Conservation (phyloP, 768 basidiomycete species). For the Tylopilus rubrobrunneus region DNA sequence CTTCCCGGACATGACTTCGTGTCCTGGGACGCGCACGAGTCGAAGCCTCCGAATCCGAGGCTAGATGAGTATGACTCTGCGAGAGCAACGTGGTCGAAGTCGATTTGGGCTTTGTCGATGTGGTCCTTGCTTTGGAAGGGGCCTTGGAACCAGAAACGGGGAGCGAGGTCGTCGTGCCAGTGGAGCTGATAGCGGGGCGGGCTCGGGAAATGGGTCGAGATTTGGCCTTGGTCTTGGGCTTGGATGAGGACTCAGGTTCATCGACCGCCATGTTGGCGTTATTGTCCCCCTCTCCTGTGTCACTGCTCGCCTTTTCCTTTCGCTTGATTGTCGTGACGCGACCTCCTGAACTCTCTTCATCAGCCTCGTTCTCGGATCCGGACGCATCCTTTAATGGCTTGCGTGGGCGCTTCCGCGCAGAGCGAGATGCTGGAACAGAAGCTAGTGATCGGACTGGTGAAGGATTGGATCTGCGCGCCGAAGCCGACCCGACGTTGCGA, state of each 20-base stretch:
- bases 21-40: conserved; percentile 20
- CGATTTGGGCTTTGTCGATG: conserved; percentile 8
- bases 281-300: not conserved
- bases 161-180: not conserved
- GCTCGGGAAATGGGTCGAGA: conserved; percentile 12
- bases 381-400: conserved; percentile 18
- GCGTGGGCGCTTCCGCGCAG: conserved; percentile 24
- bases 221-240: conserved; percentile 12
- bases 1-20: conserved; percentile 22
- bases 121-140: conserved; percentile 4
- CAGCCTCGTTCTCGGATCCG: conserved; percentile 19
- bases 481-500: conserved; percentile 5
- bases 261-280: conserved; percentile 11
- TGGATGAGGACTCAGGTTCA: conserved; percentile 2
- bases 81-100: conserved; percentile 19
- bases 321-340: conserved; percentile 8
- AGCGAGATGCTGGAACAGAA: not conserved
- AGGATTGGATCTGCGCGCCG: conserved; percentile 20
- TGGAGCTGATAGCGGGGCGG: conserved; percentile 5
- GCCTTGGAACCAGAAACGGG: not conserved
- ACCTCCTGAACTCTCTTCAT: conserved; percentile 4
- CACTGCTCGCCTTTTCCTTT: not conserved
- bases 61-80: conserved; percentile 12
- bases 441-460: conserved; percentile 23
- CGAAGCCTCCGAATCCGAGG: conserved; percentile 25